Conservation (phyloP, 441 rosid genomes). For the Bruguiera hainesii region DNA sequence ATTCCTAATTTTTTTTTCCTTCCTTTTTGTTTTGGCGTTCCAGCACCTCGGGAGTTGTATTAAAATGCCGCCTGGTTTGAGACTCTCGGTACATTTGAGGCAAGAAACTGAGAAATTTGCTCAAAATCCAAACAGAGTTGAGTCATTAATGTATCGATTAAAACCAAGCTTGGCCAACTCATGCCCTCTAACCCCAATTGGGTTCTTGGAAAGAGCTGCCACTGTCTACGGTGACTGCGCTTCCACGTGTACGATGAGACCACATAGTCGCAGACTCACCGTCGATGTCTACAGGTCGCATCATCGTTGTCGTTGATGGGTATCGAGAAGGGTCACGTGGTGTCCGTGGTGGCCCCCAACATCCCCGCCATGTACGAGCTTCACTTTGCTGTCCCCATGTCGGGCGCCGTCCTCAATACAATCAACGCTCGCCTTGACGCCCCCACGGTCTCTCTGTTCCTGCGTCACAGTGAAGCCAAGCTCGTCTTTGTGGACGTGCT, state of each 20-base stretch:
- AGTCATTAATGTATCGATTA: conserved; percentile 40
- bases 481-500: conserved; percentile 31
- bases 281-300: conserved; percentile 59
- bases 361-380: conserved; percentile 77
- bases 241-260: conserved; percentile 42
- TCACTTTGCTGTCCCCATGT: conserved; percentile 70
- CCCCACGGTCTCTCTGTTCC: conserved; percentile 30
- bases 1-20: too few species aligned
- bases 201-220: conserved; percentile 66
- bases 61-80: too few species aligned
- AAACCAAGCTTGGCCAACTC: conserved; percentile 48
- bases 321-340: conserved; percentile 42
- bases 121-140: too few species aligned
- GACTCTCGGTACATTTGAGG: too few species aligned
- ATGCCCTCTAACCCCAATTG: conserved; percentile 56
- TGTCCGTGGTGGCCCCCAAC: conserved; percentile 66
- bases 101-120: too few species aligned
- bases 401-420: conserved; percentile 39
- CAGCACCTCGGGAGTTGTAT: too few species aligned
- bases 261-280: conserved; percentile 50
- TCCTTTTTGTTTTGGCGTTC: too few species aligned
- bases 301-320: conserved; percentile 52
- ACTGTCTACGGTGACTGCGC: conserved; percentile 63
- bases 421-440: conserved; percentile 35
- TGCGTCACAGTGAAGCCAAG: conserved; percentile 30